phyloP scores from a whole-genome alignment of 2,329 filamentous ascomycete genomes.

The Alternaria novae-zelandiae region DNA sequence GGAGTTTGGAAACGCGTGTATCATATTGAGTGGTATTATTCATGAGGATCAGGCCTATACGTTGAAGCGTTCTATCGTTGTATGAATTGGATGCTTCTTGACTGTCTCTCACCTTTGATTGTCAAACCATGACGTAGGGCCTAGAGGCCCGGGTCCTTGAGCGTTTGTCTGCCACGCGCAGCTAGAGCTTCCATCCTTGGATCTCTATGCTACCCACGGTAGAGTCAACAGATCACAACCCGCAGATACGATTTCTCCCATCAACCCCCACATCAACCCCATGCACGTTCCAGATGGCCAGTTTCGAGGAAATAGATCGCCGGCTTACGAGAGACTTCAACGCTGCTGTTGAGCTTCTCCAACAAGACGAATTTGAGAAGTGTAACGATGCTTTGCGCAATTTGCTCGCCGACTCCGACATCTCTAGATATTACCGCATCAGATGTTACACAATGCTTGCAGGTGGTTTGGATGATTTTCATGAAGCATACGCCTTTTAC shows the following conservation, averaged over 20 bases:
- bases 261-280: not conserved
- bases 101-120: not conserved
- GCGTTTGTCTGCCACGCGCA: not conserved
- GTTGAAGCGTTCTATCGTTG: too few species aligned
- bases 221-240: not conserved
- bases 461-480: rapidly evolving
- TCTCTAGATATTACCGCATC: not conserved
- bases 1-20: too few species aligned
- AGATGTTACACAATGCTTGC: not conserved
- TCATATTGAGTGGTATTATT: too few species aligned
- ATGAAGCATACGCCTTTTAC: not conserved
- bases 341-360: not conserved
- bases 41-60: too few species aligned
- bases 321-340: not conserved
- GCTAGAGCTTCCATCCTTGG: not conserved
- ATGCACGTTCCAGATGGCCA: not conserved
- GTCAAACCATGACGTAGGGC: not conserved
- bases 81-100: not conserved
- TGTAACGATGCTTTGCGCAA: not conserved
- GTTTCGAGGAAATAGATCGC: not conserved
- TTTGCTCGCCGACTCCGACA: not conserved
- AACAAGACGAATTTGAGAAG: not conserved
- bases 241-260: not conserved
- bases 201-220: not conserved
- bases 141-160: not conserved